Conservation (phyloP, 2,329 filamentous ascomycete species). For the Claviceps digitariae region DNA sequence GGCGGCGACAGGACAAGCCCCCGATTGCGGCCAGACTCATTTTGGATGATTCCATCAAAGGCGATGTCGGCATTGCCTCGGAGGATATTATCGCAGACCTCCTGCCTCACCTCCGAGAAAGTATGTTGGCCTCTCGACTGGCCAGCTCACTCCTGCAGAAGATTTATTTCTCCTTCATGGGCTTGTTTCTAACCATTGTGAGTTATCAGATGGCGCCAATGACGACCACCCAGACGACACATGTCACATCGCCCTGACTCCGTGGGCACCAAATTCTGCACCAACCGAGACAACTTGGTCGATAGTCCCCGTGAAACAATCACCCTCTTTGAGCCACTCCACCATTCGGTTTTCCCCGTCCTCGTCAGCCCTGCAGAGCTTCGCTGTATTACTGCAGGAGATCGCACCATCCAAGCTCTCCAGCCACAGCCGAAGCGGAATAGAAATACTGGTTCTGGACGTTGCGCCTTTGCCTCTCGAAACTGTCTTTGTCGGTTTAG, state of each 20-base stretch:
- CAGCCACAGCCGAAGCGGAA: conserved; percentile 57
- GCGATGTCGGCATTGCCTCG: conserved; percentile 74
- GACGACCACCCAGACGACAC: conserved; percentile 26
- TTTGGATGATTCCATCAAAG: conserved; percentile 73
- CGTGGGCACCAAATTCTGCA: conserved; percentile 49
- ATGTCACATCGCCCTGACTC: conserved; percentile 58
- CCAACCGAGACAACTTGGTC: conserved; percentile 64
- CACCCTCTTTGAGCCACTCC: conserved; percentile 54
- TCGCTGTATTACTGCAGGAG: conserved; percentile 59
- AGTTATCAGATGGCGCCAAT: conserved; percentile 15
- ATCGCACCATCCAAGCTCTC: conserved; percentile 63
- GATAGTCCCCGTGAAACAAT: conserved; percentile 60
- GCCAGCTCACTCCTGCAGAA: background rate
- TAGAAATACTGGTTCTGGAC: conserved; percentile 75
- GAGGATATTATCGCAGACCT: conserved; percentile 75
- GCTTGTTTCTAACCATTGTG: background rate
- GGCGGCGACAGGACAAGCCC: conserved; percentile 54
- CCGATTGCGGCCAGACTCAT: conserved; percentile 68
- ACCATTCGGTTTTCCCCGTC: conserved; percentile 67
- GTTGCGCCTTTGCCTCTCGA: conserved; percentile 69
- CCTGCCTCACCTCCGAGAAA: conserved; percentile 47
- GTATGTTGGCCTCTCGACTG: conserved; percentile 26
- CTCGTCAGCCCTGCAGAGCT: conserved; percentile 63
- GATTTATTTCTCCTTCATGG: background rate
- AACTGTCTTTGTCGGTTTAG: conserved; percentile 74